phyloP scores from a whole-genome alignment of 257 asterid species.

The Nicotiana sylvestris region DNA sequence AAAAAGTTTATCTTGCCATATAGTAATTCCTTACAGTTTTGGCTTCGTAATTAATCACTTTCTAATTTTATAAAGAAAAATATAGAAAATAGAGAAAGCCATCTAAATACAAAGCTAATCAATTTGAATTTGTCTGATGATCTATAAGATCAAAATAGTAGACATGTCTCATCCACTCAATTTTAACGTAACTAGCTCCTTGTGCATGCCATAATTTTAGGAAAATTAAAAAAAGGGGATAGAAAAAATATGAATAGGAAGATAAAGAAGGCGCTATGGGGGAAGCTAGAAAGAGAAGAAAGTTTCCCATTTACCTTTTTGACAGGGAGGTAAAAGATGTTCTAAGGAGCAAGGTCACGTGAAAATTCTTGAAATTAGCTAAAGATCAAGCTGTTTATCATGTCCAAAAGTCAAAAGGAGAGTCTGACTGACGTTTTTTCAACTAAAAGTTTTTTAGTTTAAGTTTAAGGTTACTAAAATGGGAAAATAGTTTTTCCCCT shows the following conservation, averaged over 20 bases:
- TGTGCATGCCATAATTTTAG: conserved; percentile 1
- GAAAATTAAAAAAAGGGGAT: neutral
- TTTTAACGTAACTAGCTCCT: neutral
- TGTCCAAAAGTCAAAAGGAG: conserved; percentile 11
- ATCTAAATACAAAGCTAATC: neutral
- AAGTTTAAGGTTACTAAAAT: conserved; percentile 32
- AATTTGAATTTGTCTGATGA: neutral
- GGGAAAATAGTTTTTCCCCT: conserved; percentile 15
- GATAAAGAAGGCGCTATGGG: too few relatives aligned
- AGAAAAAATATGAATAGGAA: too few relatives aligned
- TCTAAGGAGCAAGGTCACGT: conserved; percentile 14
- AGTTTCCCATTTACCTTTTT: neutral
- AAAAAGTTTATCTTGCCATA: neutral
- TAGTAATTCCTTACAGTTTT: neutral
- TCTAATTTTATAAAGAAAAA: neutral
- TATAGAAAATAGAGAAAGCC: neutral
- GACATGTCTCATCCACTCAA: neutral
- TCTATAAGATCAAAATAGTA: neutral
- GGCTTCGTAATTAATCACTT: neutral
- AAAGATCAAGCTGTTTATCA: conserved; percentile 8
- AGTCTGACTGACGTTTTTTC: neutral
- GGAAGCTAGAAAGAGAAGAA: neutral
- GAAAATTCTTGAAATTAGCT: conserved; percentile 12
- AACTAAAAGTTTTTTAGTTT: neutral
- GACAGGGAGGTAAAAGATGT: neutral